phyloP scores from a whole-genome alignment of 2,329 filamentous ascomycete species.

The Aspergillus pseudoviridinutans region DNA sequence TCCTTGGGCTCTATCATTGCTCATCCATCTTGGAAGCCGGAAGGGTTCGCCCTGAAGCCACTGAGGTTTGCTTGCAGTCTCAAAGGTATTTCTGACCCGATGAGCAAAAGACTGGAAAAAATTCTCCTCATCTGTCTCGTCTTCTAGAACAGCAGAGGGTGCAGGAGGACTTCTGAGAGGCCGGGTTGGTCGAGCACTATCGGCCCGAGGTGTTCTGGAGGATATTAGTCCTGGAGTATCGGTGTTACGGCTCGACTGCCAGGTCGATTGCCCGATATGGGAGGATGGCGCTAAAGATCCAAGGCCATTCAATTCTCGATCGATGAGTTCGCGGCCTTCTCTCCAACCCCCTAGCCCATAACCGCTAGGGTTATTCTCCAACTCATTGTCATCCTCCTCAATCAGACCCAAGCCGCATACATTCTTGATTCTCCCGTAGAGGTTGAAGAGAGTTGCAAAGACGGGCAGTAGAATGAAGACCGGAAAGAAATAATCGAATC shows the following conservation, averaged over 20 bases:
- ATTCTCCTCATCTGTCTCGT: slow-evolving; percentile 68
- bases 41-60: slow-evolving; percentile 76
- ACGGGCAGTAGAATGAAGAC: slow-evolving; percentile 84
- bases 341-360: slow-evolving; percentile 83
- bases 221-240: slow-evolving; percentile 28
- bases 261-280: slow-evolving; percentile 27
- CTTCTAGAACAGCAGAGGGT: slow-evolving; percentile 44
- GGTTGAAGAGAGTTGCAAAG: slow-evolving; percentile 77
- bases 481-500: slow-evolving; percentile 86
- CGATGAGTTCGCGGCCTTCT: slow-evolving; percentile 85
- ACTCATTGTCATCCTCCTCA: slow-evolving; percentile 68
- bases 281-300: slow-evolving; percentile 43
- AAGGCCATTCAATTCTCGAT: slow-evolving; percentile 71
- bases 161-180: slow-evolving; percentile 29
- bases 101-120: slow-evolving; percentile 82
- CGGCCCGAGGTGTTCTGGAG: slow-evolving; percentile 29
- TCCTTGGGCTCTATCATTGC: slow-evolving; percentile 47
- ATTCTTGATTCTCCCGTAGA: slow-evolving; percentile 78
- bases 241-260: slow-evolving; percentile 23
- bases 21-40: slow-evolving; percentile 79
- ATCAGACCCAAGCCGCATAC: slow-evolving; percentile 75
- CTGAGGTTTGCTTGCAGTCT: slow-evolving; percentile 72
- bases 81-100: slow-evolving; percentile 86
- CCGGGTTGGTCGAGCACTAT: slow-evolving; percentile 25
- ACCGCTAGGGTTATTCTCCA: slow-evolving; percentile 55